Conservation (phyloP, 2,329 filamentous ascomycete genomes). For the Penicillium sp. region DNA sequence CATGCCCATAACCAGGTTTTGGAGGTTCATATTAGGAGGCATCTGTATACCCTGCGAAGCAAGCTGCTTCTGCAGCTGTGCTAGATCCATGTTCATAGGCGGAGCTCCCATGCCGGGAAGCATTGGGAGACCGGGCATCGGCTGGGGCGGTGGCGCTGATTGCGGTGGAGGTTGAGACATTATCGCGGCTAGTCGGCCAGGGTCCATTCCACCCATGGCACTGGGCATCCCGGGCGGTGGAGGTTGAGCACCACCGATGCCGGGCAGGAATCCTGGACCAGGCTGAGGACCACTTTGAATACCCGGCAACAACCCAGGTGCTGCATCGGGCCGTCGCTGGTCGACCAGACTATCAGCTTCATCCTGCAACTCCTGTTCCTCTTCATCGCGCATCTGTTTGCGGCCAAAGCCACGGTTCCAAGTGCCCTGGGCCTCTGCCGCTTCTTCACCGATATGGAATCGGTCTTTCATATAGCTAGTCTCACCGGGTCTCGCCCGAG, state of each 20-base stretch:
- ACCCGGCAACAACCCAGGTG: slow-evolving; percentile 47
- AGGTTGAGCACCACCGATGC: slow-evolving; percentile 45
- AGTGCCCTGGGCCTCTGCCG: slow-evolving; percentile 90
- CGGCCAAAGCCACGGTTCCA: slow-evolving; percentile 77
- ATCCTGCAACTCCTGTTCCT: slow-evolving; percentile 88
- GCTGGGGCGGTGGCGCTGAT: slow-evolving; percentile 27
- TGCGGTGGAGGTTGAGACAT: slow-evolving; percentile 40
- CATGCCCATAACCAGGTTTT: slow-evolving; percentile 37
- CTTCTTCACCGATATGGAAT: slow-evolving; percentile 91
- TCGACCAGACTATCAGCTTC: slow-evolving; percentile 90
- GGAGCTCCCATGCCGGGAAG: slow-evolving; percentile 48
- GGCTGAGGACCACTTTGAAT: slow-evolving; percentile 55
- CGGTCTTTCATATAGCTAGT: slow-evolving; percentile 79
- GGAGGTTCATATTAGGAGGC: slow-evolving; percentile 33
- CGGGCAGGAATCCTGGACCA: slow-evolving; percentile 44
- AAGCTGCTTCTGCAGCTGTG: slow-evolving; percentile 37
- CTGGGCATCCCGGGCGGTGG: slow-evolving; percentile 31
- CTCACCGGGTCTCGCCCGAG: slow-evolving; percentile 81
- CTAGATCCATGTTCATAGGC: slow-evolving; percentile 37
- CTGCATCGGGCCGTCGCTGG: slow-evolving; percentile 67
- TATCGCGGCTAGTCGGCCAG: slow-evolving; percentile 39
- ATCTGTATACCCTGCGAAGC: slow-evolving; percentile 34
- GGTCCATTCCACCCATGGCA: slow-evolving; percentile 48
- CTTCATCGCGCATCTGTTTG: slow-evolving; percentile 78
- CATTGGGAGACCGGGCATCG: slow-evolving; percentile 37